Base-by-base conservation (phyloP, 495 filamentous ascomycete species). In the Hypoxylon lenormandii region DNA sequence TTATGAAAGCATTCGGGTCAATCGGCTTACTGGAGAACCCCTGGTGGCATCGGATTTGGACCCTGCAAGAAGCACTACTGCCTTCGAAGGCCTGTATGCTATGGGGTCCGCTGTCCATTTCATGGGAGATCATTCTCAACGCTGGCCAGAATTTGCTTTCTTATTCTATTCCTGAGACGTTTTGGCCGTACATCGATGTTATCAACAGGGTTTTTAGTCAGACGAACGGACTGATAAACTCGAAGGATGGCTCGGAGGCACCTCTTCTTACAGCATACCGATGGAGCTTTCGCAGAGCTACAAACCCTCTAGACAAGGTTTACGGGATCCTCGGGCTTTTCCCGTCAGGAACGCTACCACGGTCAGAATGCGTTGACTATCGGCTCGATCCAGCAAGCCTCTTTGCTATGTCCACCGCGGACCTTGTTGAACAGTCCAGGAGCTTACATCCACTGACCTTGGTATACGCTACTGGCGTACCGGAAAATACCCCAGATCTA, bases 281-380 rank as follows among this genome's bases (percentile, higher is more conserved):
- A 2, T 53, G 50, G 50, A 23, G 50, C 28, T 53, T 53, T 40
- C 50, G 50, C 5, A 37, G 15, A 19, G 50, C 50, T 4, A 37
- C 50, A n/a, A 53, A 53, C 15, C 50, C 50, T 3, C 36, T 53
- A 4, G 50, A 53, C 50, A 53, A 37, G 30, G 50, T 53, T 4
- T 53, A 53, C 19, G 50, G 50, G 6, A 1, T 53, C 4, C 15
- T 53, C 2, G 50, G 50, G 18, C 28, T 53, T 12, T 53, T 53
- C 28, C 50, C 50, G 36, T 22, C 50, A 23, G 50, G 30, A 6
- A 53, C 30, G 4, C 26, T 53, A 1, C 28, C 50, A 0, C 36
- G 28, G 18, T 16, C n/a, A 8, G 5, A 23, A 19, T 19, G 36
- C 4, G 19, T n/a, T n/a, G n/a, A 53, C 30, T 53, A 53, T 15